Conservation (phyloP, 1,139 yeast species). For the Taphrina confusa region DNA sequence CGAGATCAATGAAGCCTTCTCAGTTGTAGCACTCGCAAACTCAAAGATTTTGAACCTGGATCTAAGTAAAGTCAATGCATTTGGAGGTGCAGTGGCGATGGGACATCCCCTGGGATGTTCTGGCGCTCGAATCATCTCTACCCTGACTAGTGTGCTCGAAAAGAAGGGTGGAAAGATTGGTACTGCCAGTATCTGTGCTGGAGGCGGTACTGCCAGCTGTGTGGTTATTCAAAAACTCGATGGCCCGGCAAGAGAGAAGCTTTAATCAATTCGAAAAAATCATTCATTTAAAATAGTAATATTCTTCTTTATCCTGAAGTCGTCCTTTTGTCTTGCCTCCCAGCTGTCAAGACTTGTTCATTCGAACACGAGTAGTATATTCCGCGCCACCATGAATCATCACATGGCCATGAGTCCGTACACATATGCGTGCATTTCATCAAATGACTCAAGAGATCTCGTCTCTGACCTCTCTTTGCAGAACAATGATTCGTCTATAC, state of each 20-base stretch:
- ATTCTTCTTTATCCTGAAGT: no score
- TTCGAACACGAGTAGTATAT: no score
- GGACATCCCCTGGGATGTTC: conserved; percentile 98
- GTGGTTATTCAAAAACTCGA: conserved; percentile 60
- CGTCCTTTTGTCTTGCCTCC: no score
- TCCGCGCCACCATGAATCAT: no score
- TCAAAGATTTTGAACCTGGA: conserved; percentile 69
- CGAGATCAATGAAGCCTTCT: conserved; percentile 95
- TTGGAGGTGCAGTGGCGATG: conserved; percentile 97
- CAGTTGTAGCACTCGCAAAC: conserved; percentile 93
- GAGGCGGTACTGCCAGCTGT: conserved; percentile 98
- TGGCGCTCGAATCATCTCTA: conserved; percentile 91
- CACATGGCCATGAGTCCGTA: no score
- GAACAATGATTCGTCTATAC: no score
- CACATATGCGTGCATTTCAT: no score
- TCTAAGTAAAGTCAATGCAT: conserved; percentile 75
- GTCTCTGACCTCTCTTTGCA: no score
- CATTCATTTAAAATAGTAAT: no score
- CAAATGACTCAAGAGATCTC: no score
- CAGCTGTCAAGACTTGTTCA: no score
- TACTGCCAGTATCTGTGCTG: conserved; percentile 94
- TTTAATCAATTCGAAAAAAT: not conserved
- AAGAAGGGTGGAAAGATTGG: conserved; percentile 83
- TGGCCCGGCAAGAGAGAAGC: conserved; percentile 24
- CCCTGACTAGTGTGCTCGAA: conserved; percentile 69